These are phyloP conservation scores for Globisporangium camurandrum DNA, from an alignment of 352 stramenopile species.

Conservation along the genomic window DNA sequence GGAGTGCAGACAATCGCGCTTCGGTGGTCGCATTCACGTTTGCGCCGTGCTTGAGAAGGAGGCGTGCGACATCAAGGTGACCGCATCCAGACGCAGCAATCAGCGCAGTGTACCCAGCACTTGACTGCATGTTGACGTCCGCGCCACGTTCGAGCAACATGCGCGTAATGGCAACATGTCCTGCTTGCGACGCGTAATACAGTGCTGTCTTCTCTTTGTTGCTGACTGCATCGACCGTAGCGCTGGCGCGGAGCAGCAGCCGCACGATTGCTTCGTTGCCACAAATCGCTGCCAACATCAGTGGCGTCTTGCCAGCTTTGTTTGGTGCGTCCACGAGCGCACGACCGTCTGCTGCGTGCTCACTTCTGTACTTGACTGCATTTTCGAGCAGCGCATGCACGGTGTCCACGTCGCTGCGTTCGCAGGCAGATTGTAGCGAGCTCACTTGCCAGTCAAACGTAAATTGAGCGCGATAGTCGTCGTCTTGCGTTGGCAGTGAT, in stretches of 20 bases:
- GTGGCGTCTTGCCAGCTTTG: not conserved
- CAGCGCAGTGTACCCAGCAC: not conserved
- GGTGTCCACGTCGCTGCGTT: too few species aligned
- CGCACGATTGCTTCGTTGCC: not conserved
- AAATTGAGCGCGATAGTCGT: too few species aligned
- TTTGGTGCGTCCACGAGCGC: not conserved
- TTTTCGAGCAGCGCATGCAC: too few species aligned
- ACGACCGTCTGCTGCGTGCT: too few species aligned
- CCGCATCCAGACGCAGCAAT: not conserved
- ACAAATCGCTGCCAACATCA: not conserved
- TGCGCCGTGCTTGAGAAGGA: not conserved
- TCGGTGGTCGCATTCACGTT: not conserved
- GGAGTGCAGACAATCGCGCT: not conserved
- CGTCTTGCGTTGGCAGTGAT: too few species aligned
- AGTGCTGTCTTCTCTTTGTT: not conserved
- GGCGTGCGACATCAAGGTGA: not conserved
- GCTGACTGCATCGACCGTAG: not conserved
- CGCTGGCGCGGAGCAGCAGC: not conserved
- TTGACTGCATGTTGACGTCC: not conserved
- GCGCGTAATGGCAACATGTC: not conserved
- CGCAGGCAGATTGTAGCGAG: too few species aligned
- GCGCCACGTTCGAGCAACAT: not conserved
- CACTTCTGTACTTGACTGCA: too few species aligned
- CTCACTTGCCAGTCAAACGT: too few species aligned
- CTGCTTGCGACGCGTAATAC: not conserved